Evolutionary conservation across 257 asterid species (phyloP).

Genomic region (Rubia yunnanensis): DNA sequence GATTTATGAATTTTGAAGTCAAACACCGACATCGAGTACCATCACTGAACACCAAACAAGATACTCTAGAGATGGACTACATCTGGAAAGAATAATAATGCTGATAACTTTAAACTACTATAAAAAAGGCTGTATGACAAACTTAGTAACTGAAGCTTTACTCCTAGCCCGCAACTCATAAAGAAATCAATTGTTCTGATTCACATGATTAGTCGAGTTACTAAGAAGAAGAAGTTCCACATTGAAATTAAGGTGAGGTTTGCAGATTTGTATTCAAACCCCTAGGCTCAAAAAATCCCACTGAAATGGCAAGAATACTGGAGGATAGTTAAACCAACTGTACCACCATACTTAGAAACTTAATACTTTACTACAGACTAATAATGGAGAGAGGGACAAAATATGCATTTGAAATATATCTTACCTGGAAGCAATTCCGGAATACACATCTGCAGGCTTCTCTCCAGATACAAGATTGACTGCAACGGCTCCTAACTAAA

Average conservation of each 20-base stretch:
- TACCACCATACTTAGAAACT: neutral
- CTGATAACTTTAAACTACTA: neutral
- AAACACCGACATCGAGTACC: neutral
- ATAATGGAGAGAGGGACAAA: neutral
- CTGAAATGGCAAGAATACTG: neutral
- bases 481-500: slow-evolving; percentile 91
- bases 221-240: neutral
- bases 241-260: neutral
- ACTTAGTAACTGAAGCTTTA: neutral
- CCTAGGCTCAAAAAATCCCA: neutral
- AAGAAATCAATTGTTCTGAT: neutral
- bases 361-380: neutral
- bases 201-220: neutral
- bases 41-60: neutral
- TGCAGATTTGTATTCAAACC: neutral
- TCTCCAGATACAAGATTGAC: slow-evolving; percentile 93
- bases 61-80: neutral
- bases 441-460: slow-evolving; percentile 96
- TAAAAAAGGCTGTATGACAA: neutral
- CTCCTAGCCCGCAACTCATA: neutral
- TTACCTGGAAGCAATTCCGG: slow-evolving; percentile 94
- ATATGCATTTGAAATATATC: slow-evolving; percentile 11
- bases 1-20: neutral
- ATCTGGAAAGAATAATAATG: neutral
- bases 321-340: neutral